Evolutionary conservation across 768 basidiomycete genomes (phyloP).

Genomic region (Grammothele lineata): DNA sequence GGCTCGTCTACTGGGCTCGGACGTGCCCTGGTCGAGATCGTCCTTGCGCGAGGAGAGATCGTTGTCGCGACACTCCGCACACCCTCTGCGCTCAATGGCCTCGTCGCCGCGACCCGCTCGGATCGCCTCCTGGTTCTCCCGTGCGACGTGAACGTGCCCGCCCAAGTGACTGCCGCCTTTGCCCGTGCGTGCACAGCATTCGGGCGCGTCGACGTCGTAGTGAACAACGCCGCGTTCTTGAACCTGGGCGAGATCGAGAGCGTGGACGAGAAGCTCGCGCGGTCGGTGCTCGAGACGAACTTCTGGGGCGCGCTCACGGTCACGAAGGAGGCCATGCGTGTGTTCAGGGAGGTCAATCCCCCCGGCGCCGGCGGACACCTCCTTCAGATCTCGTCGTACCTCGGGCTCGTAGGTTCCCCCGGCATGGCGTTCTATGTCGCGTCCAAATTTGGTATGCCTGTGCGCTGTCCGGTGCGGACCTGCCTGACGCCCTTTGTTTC

Average conservation of each 20-base stretch:
- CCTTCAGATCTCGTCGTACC: constrained; percentile 30
- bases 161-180: constrained; percentile 17
- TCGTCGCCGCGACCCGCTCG: constrained; percentile 10
- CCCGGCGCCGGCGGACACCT: constrained; percentile 31
- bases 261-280: constrained; percentile 7
- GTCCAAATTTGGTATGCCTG: constrained; percentile 6
- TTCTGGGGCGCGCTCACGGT: constrained; percentile 28
- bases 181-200: constrained; percentile 11
- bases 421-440: constrained; percentile 13
- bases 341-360: constrained; percentile 35
- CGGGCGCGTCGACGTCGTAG: constrained; percentile 24
- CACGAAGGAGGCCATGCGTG: constrained; percentile 27
- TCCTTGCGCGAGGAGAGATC: constrained; percentile 21
- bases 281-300: constrained; percentile 21
- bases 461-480: not conserved
- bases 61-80: constrained; percentile 25
- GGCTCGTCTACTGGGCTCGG: constrained; percentile 26
- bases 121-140: constrained; percentile 18
- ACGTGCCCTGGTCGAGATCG: constrained; percentile 16
- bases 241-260: constrained; percentile 17
- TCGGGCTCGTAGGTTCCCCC: constrained; percentile 15
- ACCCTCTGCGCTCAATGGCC: constrained; percentile 20
- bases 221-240: constrained; percentile 22
- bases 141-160: constrained; percentile 17
- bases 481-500: not conserved